Conservation (phyloP, 768 basidiomycete species). For the Gautieria morchelliformis region DNA sequence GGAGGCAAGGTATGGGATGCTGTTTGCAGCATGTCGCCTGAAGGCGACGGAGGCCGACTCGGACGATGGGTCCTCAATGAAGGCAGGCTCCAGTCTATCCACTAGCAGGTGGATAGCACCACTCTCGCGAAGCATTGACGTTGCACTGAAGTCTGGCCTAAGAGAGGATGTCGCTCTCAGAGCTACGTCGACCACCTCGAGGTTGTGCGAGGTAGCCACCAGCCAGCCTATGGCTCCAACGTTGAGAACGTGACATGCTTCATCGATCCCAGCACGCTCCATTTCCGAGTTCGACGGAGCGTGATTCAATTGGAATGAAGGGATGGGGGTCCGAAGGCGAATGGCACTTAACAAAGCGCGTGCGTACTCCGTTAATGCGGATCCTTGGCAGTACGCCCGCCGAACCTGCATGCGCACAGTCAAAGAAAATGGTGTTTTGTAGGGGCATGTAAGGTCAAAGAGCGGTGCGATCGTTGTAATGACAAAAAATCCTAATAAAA, state of each 20-base stretch:
- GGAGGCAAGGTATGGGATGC: constrained; percentile 1
- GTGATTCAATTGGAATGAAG: neutral
- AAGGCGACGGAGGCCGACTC: neutral
- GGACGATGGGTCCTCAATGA: neutral
- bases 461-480: neutral
- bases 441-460: constrained; percentile 1
- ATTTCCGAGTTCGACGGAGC: neutral
- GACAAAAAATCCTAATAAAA: neutral
- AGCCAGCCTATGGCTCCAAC: constrained; percentile 2
- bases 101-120: neutral
- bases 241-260: neutral
- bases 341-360: neutral
- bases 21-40: neutral
- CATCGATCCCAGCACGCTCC: neutral
- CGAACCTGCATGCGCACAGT: neutral
- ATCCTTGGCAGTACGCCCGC: neutral
- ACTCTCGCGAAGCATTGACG: neutral
- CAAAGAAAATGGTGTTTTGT: constrained; percentile 3
- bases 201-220: neutral
- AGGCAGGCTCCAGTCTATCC: neutral
- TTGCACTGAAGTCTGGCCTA: constrained; percentile 1
- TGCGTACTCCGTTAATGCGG: neutral
- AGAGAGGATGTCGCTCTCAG: neutral
- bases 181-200: neutral
- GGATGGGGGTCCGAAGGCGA: neutral